Percentiles rank a stretch among this genome's conserved stretches.
Evolutionary conservation across 164 flowering plant species (phyloP).

Genomic region (Tinospora cordifolia): DNA sequence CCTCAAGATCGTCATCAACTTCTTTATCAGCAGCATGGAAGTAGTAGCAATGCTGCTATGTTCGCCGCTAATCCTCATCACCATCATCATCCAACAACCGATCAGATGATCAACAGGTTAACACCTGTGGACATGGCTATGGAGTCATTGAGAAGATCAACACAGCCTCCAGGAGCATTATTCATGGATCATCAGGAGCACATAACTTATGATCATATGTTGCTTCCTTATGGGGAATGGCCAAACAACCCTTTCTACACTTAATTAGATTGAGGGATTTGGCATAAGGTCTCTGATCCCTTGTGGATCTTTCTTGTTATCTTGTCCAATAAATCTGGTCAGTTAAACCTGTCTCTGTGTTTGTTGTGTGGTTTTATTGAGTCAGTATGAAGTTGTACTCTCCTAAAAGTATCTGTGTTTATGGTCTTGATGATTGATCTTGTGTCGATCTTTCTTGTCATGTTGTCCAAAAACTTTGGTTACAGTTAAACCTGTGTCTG

Average conservation of each 20-base stretch:
- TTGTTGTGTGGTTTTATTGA: too few relatives aligned
- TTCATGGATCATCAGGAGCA: not conserved
- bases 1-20: not conserved
- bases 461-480: too few relatives aligned
- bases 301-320: too few relatives aligned
- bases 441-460: too few relatives aligned
- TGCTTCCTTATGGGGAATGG: constrained; percentile 1
- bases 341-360: too few relatives aligned
- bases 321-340: too few relatives aligned
- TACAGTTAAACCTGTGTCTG: too few relatives aligned
- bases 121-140: not conserved
- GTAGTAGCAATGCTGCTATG: not conserved
- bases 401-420: too few relatives aligned
- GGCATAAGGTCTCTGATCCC: too few relatives aligned
- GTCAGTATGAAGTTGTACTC: too few relatives aligned
- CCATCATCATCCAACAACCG: not conserved
- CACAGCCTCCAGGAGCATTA: not conserved
- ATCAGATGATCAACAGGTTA: not conserved
- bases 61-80: not conserved
- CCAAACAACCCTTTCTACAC: not conserved
- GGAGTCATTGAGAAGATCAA: not conserved
- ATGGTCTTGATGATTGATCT: too few relatives aligned
- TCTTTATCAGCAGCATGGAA: not conserved
- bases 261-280: not conserved
- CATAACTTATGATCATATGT: not conserved